Conservation (phyloP, 2,329 filamentous ascomycete species). For the Uncinocarpus reesii region DNA sequence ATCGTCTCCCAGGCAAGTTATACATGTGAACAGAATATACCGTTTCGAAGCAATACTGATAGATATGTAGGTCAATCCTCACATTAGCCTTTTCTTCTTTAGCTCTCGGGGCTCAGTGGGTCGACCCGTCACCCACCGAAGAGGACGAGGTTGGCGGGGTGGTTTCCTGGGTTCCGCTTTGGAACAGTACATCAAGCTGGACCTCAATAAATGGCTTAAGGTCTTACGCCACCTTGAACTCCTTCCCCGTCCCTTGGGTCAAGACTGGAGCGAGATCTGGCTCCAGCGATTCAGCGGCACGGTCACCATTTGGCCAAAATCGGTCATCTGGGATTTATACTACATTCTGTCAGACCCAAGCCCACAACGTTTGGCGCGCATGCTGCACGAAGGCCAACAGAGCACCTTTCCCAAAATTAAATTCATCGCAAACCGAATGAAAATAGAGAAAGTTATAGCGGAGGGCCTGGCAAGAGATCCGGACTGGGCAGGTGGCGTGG, state of each 20-base stretch:
- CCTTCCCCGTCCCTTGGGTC: constrained; percentile 76
- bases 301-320: constrained; percentile 92
- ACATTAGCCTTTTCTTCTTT: constrained; percentile 99
- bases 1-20: constrained; percentile 55
- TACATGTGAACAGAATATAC: background rate
- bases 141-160: constrained; percentile 87
- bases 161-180: constrained; percentile 86
- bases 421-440: constrained; percentile 79
- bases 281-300: constrained; percentile 90
- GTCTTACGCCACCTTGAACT: constrained; percentile 87
- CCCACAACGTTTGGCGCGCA: constrained; percentile 62
- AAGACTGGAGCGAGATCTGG: constrained; percentile 97
- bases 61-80: constrained; percentile 71
- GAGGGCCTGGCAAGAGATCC: constrained; percentile 40
- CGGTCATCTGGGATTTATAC: constrained; percentile 65
- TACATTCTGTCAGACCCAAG: constrained; percentile 79
- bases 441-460: constrained; percentile 61
- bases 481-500: constrained; percentile 12
- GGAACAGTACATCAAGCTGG: constrained; percentile 92
- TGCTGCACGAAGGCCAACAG: constrained; percentile 85
- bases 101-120: constrained; percentile 85
- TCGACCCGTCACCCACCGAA: constrained; percentile 84
- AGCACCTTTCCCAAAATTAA: constrained; percentile 84
- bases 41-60: background rate
- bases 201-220: constrained; percentile 95